phyloP scores from a whole-genome alignment of 208 protist species.

The Angomonas deanei region DNA sequence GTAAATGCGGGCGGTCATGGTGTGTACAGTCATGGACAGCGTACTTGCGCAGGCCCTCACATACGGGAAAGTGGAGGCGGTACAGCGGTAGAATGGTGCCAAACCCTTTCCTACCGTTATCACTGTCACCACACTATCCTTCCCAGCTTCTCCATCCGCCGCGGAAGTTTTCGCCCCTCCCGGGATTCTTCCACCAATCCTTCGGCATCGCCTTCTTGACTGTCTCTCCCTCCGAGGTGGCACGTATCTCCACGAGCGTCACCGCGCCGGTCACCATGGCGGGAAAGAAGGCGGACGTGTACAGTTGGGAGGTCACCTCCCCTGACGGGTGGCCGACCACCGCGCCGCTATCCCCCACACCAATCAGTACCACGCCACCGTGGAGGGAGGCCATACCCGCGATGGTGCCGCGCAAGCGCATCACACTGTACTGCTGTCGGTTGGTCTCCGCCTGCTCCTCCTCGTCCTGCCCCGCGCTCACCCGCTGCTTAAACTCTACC shows the following conservation, averaged over 20 bases:
- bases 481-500: constrained; percentile 75
- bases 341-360: constrained; percentile 60
- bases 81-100: constrained; percentile 69
- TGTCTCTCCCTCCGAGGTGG: neutral
- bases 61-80: constrained; percentile 56
- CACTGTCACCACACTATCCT: constrained; percentile 46
- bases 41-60: constrained; percentile 75
- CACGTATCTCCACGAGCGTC: constrained; percentile 50
- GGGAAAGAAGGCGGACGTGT: constrained; percentile 70
- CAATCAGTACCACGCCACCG: constrained; percentile 72
- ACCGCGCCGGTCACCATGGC: constrained; percentile 75
- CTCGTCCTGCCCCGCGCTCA: neutral
- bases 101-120: constrained; percentile 55
- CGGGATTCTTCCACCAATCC: constrained; percentile 61
- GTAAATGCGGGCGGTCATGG: constrained; percentile 39
- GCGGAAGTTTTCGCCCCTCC: constrained; percentile 8
- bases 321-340: constrained; percentile 54
- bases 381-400: constrained; percentile 73
- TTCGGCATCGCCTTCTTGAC: constrained; percentile 26
- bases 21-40: constrained; percentile 39
- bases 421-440: constrained; percentile 18
- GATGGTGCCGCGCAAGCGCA: constrained; percentile 77
- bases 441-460: neutral
- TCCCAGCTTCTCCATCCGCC: neutral
- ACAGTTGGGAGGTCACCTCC: constrained; percentile 35